Evolutionary conservation across 768 basidiomycete genomes (phyloP).

Genomic region (Tephrocybe rancida): DNA sequence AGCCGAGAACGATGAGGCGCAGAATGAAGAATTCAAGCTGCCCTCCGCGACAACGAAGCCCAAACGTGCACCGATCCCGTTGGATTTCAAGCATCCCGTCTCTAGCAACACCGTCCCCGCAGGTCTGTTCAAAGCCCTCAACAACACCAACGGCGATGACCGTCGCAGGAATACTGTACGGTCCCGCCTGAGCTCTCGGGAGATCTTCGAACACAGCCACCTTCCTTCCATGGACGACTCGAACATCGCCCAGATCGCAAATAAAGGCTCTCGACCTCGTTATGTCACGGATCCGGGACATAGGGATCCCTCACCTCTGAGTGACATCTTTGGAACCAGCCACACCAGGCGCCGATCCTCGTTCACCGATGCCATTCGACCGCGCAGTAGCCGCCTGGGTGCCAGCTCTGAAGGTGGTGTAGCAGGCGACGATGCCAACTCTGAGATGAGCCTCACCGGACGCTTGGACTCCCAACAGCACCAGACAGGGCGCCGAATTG

Average conservation of each 20-base stretch:
- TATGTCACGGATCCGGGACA: constrained; percentile 62
- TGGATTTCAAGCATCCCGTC: constrained; percentile 64
- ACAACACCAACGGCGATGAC: constrained; percentile 58
- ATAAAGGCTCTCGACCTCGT: constrained; percentile 50
- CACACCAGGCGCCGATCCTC: constrained; percentile 58
- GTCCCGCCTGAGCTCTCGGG: constrained; percentile 74
- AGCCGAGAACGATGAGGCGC: constrained; percentile 19
- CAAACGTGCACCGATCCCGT: constrained; percentile 75
- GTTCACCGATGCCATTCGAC: constrained; percentile 53
- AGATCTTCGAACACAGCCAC: constrained; percentile 68
- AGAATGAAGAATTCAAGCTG: constrained; percentile 28
- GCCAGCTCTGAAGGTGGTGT: constrained; percentile 31
- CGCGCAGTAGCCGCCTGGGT: constrained; percentile 6
- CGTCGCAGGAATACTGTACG: constrained; percentile 72
- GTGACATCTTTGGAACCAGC: constrained; percentile 38
- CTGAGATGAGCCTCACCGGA: constrained; percentile 53
- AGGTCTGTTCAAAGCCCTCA: constrained; percentile 82
- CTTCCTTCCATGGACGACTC: constrained; percentile 80
- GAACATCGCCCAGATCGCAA: constrained; percentile 69
- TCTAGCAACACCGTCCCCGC: constrained; percentile 81
- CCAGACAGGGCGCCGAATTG: constrained; percentile 57
- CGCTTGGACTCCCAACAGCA: constrained; percentile 63
- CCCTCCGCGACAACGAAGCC: constrained; percentile 29
- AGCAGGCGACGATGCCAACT: constrained; percentile 37
- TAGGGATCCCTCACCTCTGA: constrained; percentile 23